Base-by-base conservation (phyloP, 345 rosid species). In the Boechera stricta region DNA sequence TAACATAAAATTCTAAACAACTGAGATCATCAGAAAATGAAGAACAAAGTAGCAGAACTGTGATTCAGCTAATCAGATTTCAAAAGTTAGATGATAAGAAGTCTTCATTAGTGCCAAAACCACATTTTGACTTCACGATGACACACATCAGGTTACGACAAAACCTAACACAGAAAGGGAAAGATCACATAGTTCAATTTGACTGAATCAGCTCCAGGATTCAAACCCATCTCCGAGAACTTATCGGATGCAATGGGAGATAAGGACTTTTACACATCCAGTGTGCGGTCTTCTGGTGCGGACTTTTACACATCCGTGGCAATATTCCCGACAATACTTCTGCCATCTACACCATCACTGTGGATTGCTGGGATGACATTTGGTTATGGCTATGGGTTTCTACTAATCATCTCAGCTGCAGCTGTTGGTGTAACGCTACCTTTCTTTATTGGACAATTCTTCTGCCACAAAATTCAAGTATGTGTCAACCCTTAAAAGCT, bases 351-450 rank as follows among this genome's bases (percentile, higher is more conserved):
- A 8, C 99, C 99, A 21, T 92, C 99, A 10, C 91, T 93, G 96
- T 95, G 98, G 99, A 85, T 89, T 10, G 98, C 96, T 52, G 99
- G 99, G 74, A 88, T 95, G 88, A 88, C 92, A 26, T 95, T 95
- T 77, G 99, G 99, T 64, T 92, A 92, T 75, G 99, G 97, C 72
- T 87, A 75, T 66, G 99, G 99, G n/a, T 95, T 95, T 83, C 80
- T 95, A 44, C 80, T 92, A 9, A 89, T 89, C 49, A 85, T 88
- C 42, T 79, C 90, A 3, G 97, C 91, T 11, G 84, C 82, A 5
- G 62, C 86, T 54, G 44, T 91, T 41, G 99, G 99, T 56, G 84
- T 91, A 32, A 89, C 98, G 1, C 96, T 95, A 81, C 99, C 99
- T 21, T 92, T 84, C 85, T 87, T 91, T 72, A 77, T 89, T 71